Conservation (phyloP, 495 filamentous ascomycete species). For the Lasiosphaeris hirsuta region DNA sequence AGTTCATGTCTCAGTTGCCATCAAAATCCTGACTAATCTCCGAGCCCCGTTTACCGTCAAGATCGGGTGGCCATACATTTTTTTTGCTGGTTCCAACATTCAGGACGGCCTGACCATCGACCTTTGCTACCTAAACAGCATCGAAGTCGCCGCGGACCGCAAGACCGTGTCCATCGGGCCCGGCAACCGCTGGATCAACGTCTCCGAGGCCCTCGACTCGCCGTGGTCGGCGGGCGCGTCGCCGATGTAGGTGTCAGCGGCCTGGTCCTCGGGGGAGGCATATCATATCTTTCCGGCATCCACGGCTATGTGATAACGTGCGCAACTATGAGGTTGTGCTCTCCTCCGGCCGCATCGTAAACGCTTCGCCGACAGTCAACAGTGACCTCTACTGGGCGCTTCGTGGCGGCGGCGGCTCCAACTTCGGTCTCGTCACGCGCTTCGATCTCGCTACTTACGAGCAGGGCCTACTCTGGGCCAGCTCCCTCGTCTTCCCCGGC, state of each 20-base stretch:
- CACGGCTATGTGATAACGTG: conserved; percentile 40
- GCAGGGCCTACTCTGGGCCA: conserved; percentile 26
- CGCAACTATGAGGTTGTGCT: conserved; percentile 47
- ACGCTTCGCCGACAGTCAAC: conserved; percentile 38
- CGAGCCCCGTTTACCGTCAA: conserved; percentile 49
- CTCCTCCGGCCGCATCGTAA: conserved; percentile 45
- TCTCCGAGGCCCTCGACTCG: conserved; percentile 50
- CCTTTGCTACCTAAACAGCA: conserved; percentile 42
- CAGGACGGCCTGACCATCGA: conserved; percentile 55
- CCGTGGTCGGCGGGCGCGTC: conserved; percentile 54
- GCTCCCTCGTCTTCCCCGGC: conserved; percentile 17
- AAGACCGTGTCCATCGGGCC: conserved; percentile 40
- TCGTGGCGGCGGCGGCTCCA: conserved; percentile 56
- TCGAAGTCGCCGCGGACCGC: conserved; percentile 33
- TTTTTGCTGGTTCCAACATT: conserved; percentile 49
- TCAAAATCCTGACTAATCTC: conserved; percentile 29
- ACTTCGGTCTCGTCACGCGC: conserved; percentile 54
- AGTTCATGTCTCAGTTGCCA: conserved; percentile 36
- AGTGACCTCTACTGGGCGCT: conserved; percentile 56
- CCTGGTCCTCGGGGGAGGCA: conserved; percentile 54
- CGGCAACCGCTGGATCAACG: conserved; percentile 50
- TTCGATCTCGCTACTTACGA: conserved; percentile 30
- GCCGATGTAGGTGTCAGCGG: conserved; percentile 58
- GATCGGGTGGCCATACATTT: conserved; percentile 52
- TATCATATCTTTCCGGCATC: conserved; percentile 35